phyloP scores from a whole-genome alignment of 768 basidiomycete genomes.

The Nidularia sp. region DNA sequence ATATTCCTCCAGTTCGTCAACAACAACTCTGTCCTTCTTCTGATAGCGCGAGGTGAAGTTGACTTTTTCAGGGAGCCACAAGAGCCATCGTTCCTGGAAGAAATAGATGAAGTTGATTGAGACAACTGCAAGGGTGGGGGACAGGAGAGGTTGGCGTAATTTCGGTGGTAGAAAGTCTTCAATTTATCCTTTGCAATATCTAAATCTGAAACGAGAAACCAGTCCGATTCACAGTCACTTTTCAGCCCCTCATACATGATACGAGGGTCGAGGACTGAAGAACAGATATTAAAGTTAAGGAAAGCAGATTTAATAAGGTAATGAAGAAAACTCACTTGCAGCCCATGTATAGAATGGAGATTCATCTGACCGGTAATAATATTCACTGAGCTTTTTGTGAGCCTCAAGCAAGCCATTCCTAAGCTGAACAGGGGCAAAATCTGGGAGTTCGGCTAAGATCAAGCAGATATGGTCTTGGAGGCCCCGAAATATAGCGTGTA shows the following conservation, averaged over 20 bases:
- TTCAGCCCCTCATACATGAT: slow-evolving; percentile 17
- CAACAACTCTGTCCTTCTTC: background rate
- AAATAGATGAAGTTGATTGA: background rate
- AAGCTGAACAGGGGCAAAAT: slow-evolving; percentile 5
- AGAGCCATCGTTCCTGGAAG: too few species aligned
- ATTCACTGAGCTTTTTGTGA: slow-evolving; percentile 25
- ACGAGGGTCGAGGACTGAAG: slow-evolving; percentile 25
- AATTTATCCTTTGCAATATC: slow-evolving; percentile 1
- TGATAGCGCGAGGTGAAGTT: background rate
- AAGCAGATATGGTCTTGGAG: slow-evolving; percentile 22
- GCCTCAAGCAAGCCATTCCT: slow-evolving; percentile 17
- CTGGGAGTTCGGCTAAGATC: slow-evolving; percentile 14
- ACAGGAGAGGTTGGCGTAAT: background rate
- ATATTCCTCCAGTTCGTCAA: slow-evolving; percentile 17
- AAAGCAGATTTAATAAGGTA: background rate
- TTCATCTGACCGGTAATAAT: slow-evolving; percentile 21
- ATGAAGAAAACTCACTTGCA: slow-evolving; percentile 10
- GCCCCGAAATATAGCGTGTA: slow-evolving; percentile 24
- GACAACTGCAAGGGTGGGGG: background rate
- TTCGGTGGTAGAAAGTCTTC: background rate
- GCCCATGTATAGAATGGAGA: slow-evolving; percentile 28
- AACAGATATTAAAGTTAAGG: background rate
- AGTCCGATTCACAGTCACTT: slow-evolving; percentile 14
- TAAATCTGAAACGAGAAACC: slow-evolving; percentile 3
- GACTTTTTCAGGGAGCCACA: background rate